phyloP scores from a whole-genome alignment of 495 filamentous ascomycete species.

The Daldinia caldariorum region DNA sequence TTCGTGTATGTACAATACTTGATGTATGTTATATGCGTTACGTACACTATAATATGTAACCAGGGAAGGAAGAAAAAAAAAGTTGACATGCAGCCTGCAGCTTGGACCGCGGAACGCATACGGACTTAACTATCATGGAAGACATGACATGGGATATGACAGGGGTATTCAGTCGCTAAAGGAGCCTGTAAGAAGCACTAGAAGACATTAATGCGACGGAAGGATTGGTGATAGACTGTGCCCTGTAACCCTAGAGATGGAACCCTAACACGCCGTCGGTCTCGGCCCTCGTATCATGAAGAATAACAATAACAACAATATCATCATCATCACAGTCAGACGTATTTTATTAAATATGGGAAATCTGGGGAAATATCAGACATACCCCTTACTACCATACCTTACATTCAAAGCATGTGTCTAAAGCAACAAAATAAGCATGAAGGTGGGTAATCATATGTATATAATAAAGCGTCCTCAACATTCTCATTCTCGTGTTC shows the following conservation, averaged over 20 bases:
- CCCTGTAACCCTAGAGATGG: constrained; percentile 40
- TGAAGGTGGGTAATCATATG: constrained; percentile 14
- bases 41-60: constrained; percentile 10
- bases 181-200: constrained; percentile 38
- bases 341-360: constrained; percentile 10
- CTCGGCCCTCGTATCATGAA: constrained; percentile 14
- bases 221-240: constrained; percentile 19
- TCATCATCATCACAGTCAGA: constrained; percentile 4
- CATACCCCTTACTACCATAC: neutral
- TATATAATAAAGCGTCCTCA: neutral
- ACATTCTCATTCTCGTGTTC: constrained; percentile 32
- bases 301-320: constrained; percentile 2
- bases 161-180: constrained; percentile 39
- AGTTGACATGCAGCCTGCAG: constrained; percentile 31
- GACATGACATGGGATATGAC: constrained; percentile 18
- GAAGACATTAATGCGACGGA: constrained; percentile 11
- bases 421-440: neutral
- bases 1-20: no score
- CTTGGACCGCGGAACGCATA: constrained; percentile 36
- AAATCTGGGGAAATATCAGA: neutral
- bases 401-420: no score
- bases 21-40: no score
- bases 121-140: constrained; percentile 8
- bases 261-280: constrained; percentile 31
- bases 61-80: constrained; percentile 19